Conservation (phyloP, 2,329 filamentous ascomycete species). For the Pseudogymnoascus sp. region DNA sequence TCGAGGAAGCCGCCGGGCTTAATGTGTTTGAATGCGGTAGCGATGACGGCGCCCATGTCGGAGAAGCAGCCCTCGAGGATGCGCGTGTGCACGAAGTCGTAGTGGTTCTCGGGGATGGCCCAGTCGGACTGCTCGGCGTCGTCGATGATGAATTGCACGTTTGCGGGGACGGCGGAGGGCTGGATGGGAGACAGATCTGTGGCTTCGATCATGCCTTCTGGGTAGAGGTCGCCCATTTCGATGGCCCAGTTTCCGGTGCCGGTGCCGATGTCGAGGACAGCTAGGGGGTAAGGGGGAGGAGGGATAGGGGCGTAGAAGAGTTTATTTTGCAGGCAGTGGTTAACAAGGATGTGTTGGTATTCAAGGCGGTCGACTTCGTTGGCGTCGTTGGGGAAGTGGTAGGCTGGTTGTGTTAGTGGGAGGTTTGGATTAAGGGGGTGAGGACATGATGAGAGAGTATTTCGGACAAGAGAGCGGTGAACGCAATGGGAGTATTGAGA, state of each 20-base stretch:
- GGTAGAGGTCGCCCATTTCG: constrained; percentile 57
- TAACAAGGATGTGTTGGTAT: constrained; percentile 43
- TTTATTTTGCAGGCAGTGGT: constrained; percentile 33
- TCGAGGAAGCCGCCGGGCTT: constrained; percentile 24
- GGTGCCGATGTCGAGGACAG: constrained; percentile 43
- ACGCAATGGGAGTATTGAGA: neutral
- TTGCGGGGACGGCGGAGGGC: constrained; percentile 58
- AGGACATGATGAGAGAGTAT: neutral
- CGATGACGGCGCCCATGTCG: constrained; percentile 41
- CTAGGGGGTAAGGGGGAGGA: constrained; percentile 28
- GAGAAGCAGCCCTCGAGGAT: constrained; percentile 49
- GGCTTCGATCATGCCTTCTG: constrained; percentile 51
- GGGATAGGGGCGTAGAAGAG: constrained; percentile 39
- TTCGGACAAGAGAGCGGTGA: neutral
- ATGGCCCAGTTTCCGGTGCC: constrained; percentile 58
- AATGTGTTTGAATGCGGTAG: constrained; percentile 15
- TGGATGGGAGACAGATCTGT: constrained; percentile 64
- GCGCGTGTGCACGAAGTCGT: constrained; percentile 54
- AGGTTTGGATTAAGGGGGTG: neutral
- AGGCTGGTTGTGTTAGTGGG: constrained; percentile 19
- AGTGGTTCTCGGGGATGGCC: constrained; percentile 42
- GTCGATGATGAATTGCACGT: constrained; percentile 62
- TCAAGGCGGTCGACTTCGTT: constrained; percentile 45
- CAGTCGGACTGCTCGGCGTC: constrained; percentile 35
- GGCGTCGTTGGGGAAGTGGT: constrained; percentile 41